Base-by-base conservation (phyloP, 495 filamentous ascomycete species). In the Xeromyces bisporus region DNA sequence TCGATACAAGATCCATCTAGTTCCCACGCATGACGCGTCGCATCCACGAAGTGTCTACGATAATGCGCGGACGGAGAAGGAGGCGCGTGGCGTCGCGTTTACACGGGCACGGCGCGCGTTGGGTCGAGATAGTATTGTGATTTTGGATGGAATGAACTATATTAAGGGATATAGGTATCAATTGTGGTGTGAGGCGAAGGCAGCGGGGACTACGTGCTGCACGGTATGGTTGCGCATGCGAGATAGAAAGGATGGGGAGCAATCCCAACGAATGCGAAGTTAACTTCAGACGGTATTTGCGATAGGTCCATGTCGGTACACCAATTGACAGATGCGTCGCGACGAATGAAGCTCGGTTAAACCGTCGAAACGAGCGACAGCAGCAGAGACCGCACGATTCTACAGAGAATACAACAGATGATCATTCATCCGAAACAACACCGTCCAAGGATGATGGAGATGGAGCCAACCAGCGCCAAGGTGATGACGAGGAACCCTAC, bases 121-220 rank as follows among this genome's bases (percentile, higher is more conserved):
- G 16, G 70, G 69, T 12, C 67, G 69, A 16, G 75, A 84, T 41
- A 81, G 79, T 41, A 75, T 97, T 36, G 84, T 96, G 35, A 72
- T 97, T 27, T 67, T 85, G 5, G 85, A 93, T 53, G 79, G 78
- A 5, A 67, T 86, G 47, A 94, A 96, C 47, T 96, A 96, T 56
- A 97, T 97, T 57, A 97, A 97, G 54, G 89, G 89, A 14, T 94
- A 80, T 64, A 66, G 89, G 25, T 97, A 97, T 51, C 89, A 97
- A 60, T 65, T 97, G 1, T 86, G 75, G 60, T 94, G 89, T 51
- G 89, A 94, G 55, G 74, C 85, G 2, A 96, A 94, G 51, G 83
- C 87, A 15, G 55, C 80, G 17, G 58, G 75, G 36, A 93, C 86
- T 6, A 71, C 79, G 5, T 80, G 67, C 49, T 91, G 80, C 42